Evolutionary conservation across 139 green algal genomes (phyloP), one percentile per base, ranked within the genome.

Genomic region (Micromonas commoda): DNA sequence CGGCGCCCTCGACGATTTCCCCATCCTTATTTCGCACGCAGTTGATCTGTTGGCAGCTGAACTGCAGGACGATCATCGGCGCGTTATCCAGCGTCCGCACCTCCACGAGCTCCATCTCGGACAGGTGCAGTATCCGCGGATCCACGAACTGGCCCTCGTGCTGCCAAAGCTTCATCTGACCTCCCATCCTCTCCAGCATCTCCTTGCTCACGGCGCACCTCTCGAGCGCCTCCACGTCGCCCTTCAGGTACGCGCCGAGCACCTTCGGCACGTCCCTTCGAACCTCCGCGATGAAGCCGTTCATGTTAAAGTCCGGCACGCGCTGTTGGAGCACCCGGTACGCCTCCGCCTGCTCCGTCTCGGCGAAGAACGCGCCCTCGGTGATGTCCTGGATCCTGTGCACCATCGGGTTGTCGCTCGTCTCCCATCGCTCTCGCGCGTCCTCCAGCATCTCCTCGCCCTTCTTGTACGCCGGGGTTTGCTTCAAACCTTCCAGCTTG

Each of bases 401-500:
- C 71, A 98, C 92, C 61, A 94, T 81, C 28, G 92, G 87, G 57
- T 91, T 94, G 83, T 97, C 93, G 54, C 80, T 91, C 2, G 93
- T 97, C 72, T 98, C 94, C 86, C 94, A 97, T 29, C 89, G 88
- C 69, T 97, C 91, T 24, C 89, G 82, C 21, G 97, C 45, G 76
- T 93, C 89, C 52, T 96, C 94, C 13, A 86, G 85, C 33, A 94
- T 29, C 77, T 97, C 89, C 64, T 85, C 70, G 20, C 33, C 28
- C n/a, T 70, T 77, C 28, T 72, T 29, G n/a, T 70, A 69, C 72
- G 60, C 45, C 39, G 52, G n/a, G 26, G 51, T 78, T 20, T 71
- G 35, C 70, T 65, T 53, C 75, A 73, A 1, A 23, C 31, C 35
- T 29, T 65, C 33, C 34, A 80, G 34, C 21, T 73, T 80, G 26